A percentile compares a stretch with the other conserved stretches of the same genome.
These are phyloP conservation scores for Lepidium didymum DNA, from an alignment of 345 rosid species.

Conservation along the genomic window DNA sequence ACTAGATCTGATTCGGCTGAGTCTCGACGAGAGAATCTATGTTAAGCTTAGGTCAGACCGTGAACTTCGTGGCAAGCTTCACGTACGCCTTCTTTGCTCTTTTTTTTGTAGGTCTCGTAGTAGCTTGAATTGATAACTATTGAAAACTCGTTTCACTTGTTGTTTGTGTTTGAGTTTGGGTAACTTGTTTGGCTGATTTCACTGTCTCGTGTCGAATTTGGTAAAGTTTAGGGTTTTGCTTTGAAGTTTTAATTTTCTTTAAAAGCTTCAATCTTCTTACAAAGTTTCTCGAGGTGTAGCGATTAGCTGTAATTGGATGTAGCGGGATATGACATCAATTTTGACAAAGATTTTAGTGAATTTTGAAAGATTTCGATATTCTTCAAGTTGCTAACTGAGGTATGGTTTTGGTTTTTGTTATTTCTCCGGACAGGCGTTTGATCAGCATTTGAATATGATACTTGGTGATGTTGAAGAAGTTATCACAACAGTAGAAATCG, in stretches of 20 bases:
- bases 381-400: not conserved
- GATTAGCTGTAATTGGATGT: not conserved
- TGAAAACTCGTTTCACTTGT: not conserved
- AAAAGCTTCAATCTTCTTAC: not conserved
- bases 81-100: conserved; percentile 36
- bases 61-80: conserved; percentile 99
- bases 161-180: not conserved
- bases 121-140: not conserved
- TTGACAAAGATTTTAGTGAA: not conserved
- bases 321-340: not conserved
- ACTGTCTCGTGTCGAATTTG: not conserved
- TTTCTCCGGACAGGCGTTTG: conserved; percentile 69
- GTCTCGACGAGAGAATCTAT: conserved; percentile 97
- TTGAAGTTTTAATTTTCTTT: not conserved
- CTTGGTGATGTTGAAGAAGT: conserved; percentile 98
- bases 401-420: not conserved
- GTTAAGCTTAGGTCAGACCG: conserved; percentile 99
- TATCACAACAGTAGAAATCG: conserved; percentile 94
- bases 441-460: conserved; percentile 99
- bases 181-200: not conserved
- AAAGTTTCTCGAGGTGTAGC: not conserved
- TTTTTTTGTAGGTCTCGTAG: not conserved
- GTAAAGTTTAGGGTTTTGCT: conserved; percentile 2
- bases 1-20: conserved; percentile 89
- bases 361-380: not conserved